Evolutionary conservation across 1,139 yeast genomes (phyloP).

Genomic region (Kurtzmaniella quercitrusa): DNA sequence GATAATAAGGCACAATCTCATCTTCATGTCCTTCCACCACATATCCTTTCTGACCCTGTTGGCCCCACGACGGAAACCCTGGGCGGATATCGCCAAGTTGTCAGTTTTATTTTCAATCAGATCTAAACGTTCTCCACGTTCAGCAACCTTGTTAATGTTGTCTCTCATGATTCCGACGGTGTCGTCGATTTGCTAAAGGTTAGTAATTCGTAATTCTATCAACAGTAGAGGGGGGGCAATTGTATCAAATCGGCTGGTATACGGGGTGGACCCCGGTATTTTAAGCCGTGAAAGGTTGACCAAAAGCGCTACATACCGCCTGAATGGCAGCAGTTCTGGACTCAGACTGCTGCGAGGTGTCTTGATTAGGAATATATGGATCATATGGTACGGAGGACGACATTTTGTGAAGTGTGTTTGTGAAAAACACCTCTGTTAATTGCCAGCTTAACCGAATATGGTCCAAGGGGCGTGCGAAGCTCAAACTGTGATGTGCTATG

Average conservation of each 20-base stretch:
- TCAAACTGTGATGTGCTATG: neutral
- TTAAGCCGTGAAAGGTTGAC: neutral
- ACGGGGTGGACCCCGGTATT: too few relatives aligned
- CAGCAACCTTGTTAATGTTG: constrained; percentile 93
- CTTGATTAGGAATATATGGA: constrained; percentile 75
- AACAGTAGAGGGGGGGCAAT: neutral
- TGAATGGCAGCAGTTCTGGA: constrained; percentile 81
- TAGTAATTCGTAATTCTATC: neutral
- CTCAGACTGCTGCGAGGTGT: constrained; percentile 49
- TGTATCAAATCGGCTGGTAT: too few relatives aligned
- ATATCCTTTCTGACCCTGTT: constrained; percentile 96
- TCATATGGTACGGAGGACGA: constrained; percentile 86
- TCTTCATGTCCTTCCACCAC: constrained; percentile 99
- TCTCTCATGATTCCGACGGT: constrained; percentile 98
- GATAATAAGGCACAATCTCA: constrained; percentile 87
- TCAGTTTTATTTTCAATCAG: constrained; percentile 93
- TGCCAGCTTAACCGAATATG: constrained; percentile 1
- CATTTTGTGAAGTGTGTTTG: constrained; percentile 31
- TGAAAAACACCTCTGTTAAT: neutral
- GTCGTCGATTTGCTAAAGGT: constrained; percentile 76
- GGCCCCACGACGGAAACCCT: constrained; percentile 95
- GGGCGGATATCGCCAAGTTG: constrained; percentile 88
- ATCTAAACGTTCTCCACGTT: constrained; percentile 90
- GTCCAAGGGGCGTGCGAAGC: neutral
- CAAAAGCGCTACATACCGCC: constrained; percentile 50